Base-by-base conservation (phyloP, 2,329 filamentous ascomycete genomes). In the Trichoderma aggressivum region DNA sequence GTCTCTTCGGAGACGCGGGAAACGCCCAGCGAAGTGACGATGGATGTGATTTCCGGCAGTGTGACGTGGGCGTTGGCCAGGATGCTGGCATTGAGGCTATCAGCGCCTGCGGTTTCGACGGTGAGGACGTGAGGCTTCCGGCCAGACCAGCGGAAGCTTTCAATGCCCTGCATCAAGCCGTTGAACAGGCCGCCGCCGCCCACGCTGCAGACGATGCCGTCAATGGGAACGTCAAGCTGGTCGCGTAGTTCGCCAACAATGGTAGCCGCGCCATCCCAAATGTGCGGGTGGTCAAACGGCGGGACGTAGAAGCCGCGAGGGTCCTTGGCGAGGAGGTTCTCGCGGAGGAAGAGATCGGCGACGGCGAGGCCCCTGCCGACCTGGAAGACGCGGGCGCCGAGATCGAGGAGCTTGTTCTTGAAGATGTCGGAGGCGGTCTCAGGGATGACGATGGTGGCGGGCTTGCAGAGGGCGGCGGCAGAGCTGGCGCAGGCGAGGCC, bases 111-210 rank as follows among this genome's bases (percentile, higher is more conserved):
- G 0, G 94, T 97, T 82, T 97, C 94, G 58, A 94, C 85, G 3
- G 91, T 92, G 14, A 97, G 79, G 11, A 97, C 86, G 24, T 84
- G 82, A 67, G 84, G 83, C 71, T 79, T 78, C 26, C 69, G 61
- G 6, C 72, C 74, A 3, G 76, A 73, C 82, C 77, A 82, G 68
- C 75, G 79, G 74, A 73, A 79, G 56, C 82, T 80, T 76, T 90
- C 86, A 28, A 94, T 83, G 11, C 91, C 92, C 77, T 90, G 84
- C 81, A 92, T 88, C 70, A 97, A 82, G 5, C 94, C 94, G 76
- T 91, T 92, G 66, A 97, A 86, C 26, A 97, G 82, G 0, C 94
- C 93, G 18, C 94, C 94, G 11, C 94, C 94, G 7, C 94, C 94
- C 47, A 94, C 92, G 71, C 86, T 91, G 80, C 92, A 95, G 58